These are phyloP conservation scores for Apiospora sp. DNA, from an alignment of 2,329 filamentous ascomycete genomes.

Conservation along the genomic window DNA sequence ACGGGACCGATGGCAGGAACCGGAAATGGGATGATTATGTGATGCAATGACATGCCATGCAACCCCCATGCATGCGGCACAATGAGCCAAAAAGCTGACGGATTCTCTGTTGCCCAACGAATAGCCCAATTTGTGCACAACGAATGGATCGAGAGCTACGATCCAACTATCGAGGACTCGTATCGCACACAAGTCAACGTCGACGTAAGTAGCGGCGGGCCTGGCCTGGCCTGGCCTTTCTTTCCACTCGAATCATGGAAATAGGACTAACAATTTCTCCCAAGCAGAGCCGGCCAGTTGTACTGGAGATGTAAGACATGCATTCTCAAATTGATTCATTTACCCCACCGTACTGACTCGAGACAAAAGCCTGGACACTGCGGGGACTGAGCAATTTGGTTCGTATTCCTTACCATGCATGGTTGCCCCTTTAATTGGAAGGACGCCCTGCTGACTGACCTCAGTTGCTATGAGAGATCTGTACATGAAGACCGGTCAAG, in stretches of 20 bases:
- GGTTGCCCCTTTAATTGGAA: background rate
- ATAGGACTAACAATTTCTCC: conserved; percentile 41
- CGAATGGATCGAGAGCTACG: conserved; percentile 90
- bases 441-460: conserved; percentile 35
- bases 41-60: conserved; percentile 1
- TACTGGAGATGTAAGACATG: conserved; percentile 81
- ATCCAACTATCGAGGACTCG: conserved; percentile 81
- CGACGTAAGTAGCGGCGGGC: conserved; percentile 69
- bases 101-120: conserved; percentile 28
- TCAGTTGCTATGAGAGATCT: conserved; percentile 75
- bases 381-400: conserved; percentile 94
- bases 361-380: conserved; percentile 77
- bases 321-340: conserved; percentile 28
- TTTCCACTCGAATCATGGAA: conserved; percentile 28
- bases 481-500: conserved; percentile 94
- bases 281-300: conserved; percentile 80
- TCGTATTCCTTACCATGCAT: conserved; percentile 45
- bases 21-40: background rate
- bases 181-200: conserved; percentile 80
- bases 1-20: background rate
- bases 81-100: background rate
- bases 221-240: conserved; percentile 26
- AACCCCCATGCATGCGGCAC: background rate
- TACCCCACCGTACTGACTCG: conserved; percentile 41
- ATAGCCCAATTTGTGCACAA: conserved; percentile 92